A percentile compares a stretch with the other conserved stretches of the same genome.
Evolutionary conservation across 495 filamentous ascomycete genomes (phyloP).

Genomic region (Staphylotrichum longicolle): DNA sequence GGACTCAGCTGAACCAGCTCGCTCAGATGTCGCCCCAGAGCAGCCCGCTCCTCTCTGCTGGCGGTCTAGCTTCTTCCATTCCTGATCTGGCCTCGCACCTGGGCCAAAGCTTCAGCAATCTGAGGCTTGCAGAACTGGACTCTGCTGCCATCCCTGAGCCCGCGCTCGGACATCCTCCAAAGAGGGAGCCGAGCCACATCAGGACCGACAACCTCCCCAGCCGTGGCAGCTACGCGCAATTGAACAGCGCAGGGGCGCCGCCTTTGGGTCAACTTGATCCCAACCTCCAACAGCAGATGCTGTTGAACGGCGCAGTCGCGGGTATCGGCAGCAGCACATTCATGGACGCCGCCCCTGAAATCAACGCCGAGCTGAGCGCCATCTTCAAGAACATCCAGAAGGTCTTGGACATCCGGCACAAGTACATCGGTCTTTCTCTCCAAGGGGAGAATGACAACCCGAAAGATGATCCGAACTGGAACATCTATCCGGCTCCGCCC

Average conservation of each 20-base stretch:
- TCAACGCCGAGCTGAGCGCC: constrained; percentile 74
- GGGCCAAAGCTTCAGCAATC: constrained; percentile 11
- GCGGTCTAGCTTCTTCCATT: constrained; percentile 33
- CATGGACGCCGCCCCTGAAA: constrained; percentile 60
- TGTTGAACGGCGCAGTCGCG: constrained; percentile 29
- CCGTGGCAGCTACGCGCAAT: constrained; percentile 22
- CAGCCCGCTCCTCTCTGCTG: constrained; percentile 49
- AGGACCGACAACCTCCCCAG: constrained; percentile 16
- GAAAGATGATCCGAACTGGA: constrained; percentile 78
- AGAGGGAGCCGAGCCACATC: constrained; percentile 23
- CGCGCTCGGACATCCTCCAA: constrained; percentile 4
- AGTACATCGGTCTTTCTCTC: constrained; percentile 83
- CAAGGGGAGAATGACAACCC: constrained; percentile 81
- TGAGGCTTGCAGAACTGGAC: constrained; percentile 23
- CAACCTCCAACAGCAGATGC: constrained; percentile 31
- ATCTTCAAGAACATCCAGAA: constrained; percentile 88
- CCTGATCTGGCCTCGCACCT: constrained; percentile 22
- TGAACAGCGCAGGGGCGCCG: constrained; percentile 13
- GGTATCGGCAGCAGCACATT: constrained; percentile 43
- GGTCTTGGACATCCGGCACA: constrained; percentile 79
- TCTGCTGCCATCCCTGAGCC: constrained; percentile 18
- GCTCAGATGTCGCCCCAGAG: constrained; percentile 46
- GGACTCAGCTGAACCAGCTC: constrained; percentile 48
- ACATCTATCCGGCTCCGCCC: constrained; percentile 85
- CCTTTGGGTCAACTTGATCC: constrained; percentile 34